Conservation (phyloP, 345 rosid genomes). For the Jatropha curcas region DNA sequence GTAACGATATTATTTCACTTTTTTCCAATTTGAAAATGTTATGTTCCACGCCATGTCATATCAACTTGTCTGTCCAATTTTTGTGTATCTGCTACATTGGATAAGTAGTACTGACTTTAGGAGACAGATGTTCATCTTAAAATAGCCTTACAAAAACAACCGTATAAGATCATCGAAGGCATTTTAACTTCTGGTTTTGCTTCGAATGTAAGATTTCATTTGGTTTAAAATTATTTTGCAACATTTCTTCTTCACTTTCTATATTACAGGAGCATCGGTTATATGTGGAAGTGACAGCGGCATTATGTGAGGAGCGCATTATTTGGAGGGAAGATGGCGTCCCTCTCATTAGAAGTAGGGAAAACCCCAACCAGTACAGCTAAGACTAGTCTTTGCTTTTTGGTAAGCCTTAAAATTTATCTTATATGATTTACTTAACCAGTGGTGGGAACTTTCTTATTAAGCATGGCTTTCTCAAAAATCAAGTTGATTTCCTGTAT, state of each 20-base stretch:
- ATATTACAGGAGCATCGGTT: slow-evolving; percentile 66
- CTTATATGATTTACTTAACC: background rate
- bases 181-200: background rate
- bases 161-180: background rate
- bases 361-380: slow-evolving; percentile 39
- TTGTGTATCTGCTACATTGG: too few relatives aligned
- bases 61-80: too few relatives aligned
- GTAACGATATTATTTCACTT: slow-evolving; percentile 21
- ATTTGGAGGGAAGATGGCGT: slow-evolving; percentile 86
- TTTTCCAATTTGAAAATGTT: background rate
- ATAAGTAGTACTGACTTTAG: background rate
- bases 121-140: too few relatives aligned
- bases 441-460: background rate
- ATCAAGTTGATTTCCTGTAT: background rate
- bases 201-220: background rate
- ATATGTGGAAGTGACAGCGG: slow-evolving; percentile 68
- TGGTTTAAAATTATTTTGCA: too few relatives aligned
- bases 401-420: background rate
- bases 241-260: slow-evolving; percentile 2
- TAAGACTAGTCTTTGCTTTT: slow-evolving; percentile 21
- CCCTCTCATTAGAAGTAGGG: slow-evolving; percentile 68
- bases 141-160: background rate
- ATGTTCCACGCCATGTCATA: too few relatives aligned
- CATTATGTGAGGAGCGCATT: slow-evolving; percentile 68
- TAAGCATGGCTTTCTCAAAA: background rate